Base-by-base conservation (phyloP, 2,329 filamentous ascomycete genomes). In the Cryphonectria naterciae region DNA sequence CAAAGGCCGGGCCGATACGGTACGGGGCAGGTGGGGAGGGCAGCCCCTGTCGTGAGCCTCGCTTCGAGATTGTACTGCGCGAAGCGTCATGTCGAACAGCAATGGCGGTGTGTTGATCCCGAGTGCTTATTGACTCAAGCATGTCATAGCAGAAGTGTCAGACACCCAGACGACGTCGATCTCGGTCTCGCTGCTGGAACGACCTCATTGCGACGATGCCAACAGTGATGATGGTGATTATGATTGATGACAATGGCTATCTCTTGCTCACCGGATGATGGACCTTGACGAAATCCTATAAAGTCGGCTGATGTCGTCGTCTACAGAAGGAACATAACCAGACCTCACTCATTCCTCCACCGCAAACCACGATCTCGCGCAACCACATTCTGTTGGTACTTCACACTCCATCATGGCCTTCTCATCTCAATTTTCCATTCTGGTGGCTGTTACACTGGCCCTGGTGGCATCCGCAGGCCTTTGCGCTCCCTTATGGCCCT, bases 401-500 rank as follows among this genome's bases (percentile, higher is more conserved):
- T 56, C 13, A 17, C 2, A 32, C 13, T 32, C 25, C 25, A 6
- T 11, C 58, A 61, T 37, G 32, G 35, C 35, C 17, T 61, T n/a
- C 19, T 39, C 25, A 4, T 39, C 32, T n/a, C 17, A 22, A 39
- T 17, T 37, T 4, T 11, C 22, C 10, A 13, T 2, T 6, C 19
- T 32, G 2, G 58, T 61, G 19, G 58, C 58, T n/a, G 1, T 37
- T 2, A 37, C 58, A 37, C 58, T 61, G 58, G 58, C 17, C 6
- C 28, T 61, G 4, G 8, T 61, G 35, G 35, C 15, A n/a, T 37
- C 58, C 7, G 32, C 15, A 4, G 28, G 28, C 22, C 56, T 60
- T 28, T 60, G 28, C 6, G 32, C 56, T 60, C 56, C 56, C 15
- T n/a, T 67, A 56, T 11, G 64, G 64, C n/a, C 64, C 64, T 19